Evolutionary conservation across 1,284 basidiomycete species (phyloP).

Genomic region (Chondrostereum purpureum): DNA sequence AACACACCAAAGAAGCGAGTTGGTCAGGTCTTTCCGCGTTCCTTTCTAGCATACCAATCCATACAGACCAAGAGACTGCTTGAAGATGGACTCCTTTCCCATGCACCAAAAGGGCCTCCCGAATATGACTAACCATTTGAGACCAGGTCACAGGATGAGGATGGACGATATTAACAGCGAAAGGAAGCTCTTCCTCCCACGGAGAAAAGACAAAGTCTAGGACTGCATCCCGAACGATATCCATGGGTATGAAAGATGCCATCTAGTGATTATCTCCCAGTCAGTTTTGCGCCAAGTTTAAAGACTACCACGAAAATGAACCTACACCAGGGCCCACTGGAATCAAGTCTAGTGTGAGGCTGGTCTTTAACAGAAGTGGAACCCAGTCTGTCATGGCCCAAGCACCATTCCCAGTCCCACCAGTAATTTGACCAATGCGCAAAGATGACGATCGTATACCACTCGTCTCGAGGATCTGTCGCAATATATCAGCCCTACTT

Average conservation of each 20-base stretch:
- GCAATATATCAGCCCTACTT: background rate
- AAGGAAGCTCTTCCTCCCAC: slow-evolving; percentile 11
- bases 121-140: slow-evolving; percentile 17
- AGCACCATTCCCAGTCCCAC: slow-evolving; percentile 17
- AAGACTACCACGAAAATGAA: background rate
- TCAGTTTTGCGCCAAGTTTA: background rate
- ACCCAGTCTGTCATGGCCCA: slow-evolving; percentile 23
- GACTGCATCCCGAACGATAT: slow-evolving; percentile 23
- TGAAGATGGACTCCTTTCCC: background rate
- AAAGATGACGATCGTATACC: slow-evolving; percentile 20
- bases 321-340: slow-evolving; percentile 6
- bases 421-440: slow-evolving; percentile 21
- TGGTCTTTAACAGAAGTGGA: slow-evolving; percentile 21
- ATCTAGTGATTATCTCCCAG: slow-evolving; percentile 4
- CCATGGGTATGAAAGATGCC: slow-evolving; percentile 27
- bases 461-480: slow-evolving; percentile 22
- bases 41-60: background rate
- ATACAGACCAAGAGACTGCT: background rate
- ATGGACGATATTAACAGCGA: slow-evolving; percentile 28
- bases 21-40: background rate
- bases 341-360: slow-evolving; percentile 16
- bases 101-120: slow-evolving; percentile 11
- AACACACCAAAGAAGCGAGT: background rate
- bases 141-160: slow-evolving; percentile 27
- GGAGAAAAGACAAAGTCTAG: slow-evolving; percentile 20